A percentile compares a stretch with the other conserved stretches of the same genome.
These are phyloP conservation scores for Trichophyton schoenleinii DNA, from an alignment of 2,329 filamentous ascomycete genomes.

Conservation along the genomic window DNA sequence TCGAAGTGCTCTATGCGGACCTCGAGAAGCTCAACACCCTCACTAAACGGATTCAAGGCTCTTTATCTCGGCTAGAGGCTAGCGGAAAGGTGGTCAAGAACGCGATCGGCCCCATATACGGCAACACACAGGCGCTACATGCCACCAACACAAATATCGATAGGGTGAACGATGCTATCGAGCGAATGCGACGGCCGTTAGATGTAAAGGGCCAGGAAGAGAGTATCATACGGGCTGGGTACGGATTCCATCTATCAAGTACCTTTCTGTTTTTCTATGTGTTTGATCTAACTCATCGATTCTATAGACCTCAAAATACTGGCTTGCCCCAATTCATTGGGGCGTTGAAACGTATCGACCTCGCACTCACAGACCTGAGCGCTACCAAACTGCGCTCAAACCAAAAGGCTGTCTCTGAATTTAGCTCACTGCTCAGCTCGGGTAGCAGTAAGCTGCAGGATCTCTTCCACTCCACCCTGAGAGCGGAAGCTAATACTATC, in stretches of 20 bases:
- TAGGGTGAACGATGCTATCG: slow-evolving; percentile 71
- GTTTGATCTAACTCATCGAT: background rate
- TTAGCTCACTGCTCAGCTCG: slow-evolving; percentile 61
- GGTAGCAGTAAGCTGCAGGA: slow-evolving; percentile 75
- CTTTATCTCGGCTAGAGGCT: slow-evolving; percentile 67
- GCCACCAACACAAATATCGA: slow-evolving; percentile 84
- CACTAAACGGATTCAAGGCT: slow-evolving; percentile 91
- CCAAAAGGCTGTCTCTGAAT: slow-evolving; percentile 72
- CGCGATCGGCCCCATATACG: slow-evolving; percentile 82
- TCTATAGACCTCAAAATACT: slow-evolving; percentile 56
- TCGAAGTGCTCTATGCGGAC: slow-evolving; percentile 53
- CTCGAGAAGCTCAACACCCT: slow-evolving; percentile 87
- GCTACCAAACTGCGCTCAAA: slow-evolving; percentile 86
- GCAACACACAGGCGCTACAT: slow-evolving; percentile 81
- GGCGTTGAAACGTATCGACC: slow-evolving; percentile 78
- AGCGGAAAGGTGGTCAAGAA: slow-evolving; percentile 85
- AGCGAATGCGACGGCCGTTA: slow-evolving; percentile 75
- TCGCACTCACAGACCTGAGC: slow-evolving; percentile 71
- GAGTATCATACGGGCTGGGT: slow-evolving; percentile 73
- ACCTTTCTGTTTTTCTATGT: background rate
- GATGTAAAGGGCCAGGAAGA: slow-evolving; percentile 89
- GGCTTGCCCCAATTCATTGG: slow-evolving; percentile 75
- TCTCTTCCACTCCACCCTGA: slow-evolving; percentile 66
- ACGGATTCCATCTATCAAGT: slow-evolving; percentile 13
- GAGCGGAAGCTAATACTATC: slow-evolving; percentile 64